phyloP scores from a whole-genome alignment of 164 flowering plant genomes.

The Piper longum region DNA sequence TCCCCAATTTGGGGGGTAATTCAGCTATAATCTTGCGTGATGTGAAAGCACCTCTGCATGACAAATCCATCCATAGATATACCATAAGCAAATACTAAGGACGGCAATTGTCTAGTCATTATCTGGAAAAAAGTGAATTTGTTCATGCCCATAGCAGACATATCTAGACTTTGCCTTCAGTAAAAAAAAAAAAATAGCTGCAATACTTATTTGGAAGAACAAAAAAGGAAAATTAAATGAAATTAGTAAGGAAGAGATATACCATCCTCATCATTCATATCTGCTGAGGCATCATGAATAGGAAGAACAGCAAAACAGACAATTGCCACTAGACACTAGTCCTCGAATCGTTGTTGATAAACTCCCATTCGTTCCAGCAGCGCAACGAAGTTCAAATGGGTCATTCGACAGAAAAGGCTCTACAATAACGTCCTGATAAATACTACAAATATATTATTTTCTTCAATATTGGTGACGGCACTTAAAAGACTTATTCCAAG shows the following conservation, averaged over 20 bases:
- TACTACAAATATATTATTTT: no score
- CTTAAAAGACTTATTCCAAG: no score
- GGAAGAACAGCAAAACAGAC: neutral
- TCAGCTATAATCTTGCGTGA: neutral
- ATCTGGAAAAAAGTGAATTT: neutral
- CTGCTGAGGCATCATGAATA: neutral
- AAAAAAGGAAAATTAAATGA: no score
- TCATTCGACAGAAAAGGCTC: no score
- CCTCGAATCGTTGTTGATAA: neutral
- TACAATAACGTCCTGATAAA: no score
- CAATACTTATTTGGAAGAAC: neutral
- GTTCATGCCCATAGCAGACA: neutral
- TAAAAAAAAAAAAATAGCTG: no score
- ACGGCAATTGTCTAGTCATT: neutral
- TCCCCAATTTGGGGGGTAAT: neutral
- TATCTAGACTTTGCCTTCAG: no score
- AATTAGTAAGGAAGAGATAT: neutral
- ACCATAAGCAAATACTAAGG: neutral
- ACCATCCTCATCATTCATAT: neutral
- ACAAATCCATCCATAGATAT: neutral
- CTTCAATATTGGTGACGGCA: no score
- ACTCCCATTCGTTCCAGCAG: neutral
- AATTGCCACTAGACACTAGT: neutral
- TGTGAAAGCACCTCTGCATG: neutral
- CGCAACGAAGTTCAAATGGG: neutral